Evolutionary conservation across 441 rosid genomes (phyloP).

Genomic region (Cnidoscolus chayamansa): DNA sequence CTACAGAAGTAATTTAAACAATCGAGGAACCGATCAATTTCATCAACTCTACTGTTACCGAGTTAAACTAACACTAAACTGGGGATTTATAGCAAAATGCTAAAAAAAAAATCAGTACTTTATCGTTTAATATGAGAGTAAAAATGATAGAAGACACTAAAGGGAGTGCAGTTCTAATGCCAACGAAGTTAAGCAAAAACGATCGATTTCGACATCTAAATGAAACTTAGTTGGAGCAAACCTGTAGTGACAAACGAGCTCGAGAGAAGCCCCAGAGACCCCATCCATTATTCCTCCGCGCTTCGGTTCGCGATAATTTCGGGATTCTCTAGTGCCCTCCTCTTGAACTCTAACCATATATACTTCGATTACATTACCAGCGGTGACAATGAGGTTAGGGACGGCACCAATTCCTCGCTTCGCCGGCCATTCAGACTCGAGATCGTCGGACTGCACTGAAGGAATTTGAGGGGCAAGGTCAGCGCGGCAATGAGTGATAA

Average conservation of each 20-base stretch:
- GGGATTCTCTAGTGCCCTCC: conserved; percentile 50
- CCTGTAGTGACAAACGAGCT: conserved; percentile 93
- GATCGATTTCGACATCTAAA: background rate
- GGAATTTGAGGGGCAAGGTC: conserved; percentile 61
- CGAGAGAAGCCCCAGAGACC: conserved; percentile 81
- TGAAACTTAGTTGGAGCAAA: conserved; percentile 15
- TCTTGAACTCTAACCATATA: conserved; percentile 83
- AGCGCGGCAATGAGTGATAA: conserved; percentile 66
- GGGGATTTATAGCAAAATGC: too few species aligned
- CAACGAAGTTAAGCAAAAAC: conserved; percentile 4
- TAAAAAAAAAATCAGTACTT: too few species aligned
- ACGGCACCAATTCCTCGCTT: conserved; percentile 61
- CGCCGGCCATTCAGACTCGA: conserved; percentile 64
- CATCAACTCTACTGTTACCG: background rate
- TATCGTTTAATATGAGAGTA: too few species aligned
- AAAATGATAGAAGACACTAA: background rate
- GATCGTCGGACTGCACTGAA: conserved; percentile 50
- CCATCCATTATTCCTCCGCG: conserved; percentile 85
- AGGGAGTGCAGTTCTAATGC: background rate
- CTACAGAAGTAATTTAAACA: conserved; percentile 32
- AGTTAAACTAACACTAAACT: background rate
- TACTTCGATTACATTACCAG: conserved; percentile 79
- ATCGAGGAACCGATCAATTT: background rate
- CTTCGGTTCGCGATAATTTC: conserved; percentile 44
- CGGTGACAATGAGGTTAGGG: conserved; percentile 73